Evolutionary conservation across 306 rosid genomes (phyloP).

Genomic region (Nissolia schottii): DNA sequence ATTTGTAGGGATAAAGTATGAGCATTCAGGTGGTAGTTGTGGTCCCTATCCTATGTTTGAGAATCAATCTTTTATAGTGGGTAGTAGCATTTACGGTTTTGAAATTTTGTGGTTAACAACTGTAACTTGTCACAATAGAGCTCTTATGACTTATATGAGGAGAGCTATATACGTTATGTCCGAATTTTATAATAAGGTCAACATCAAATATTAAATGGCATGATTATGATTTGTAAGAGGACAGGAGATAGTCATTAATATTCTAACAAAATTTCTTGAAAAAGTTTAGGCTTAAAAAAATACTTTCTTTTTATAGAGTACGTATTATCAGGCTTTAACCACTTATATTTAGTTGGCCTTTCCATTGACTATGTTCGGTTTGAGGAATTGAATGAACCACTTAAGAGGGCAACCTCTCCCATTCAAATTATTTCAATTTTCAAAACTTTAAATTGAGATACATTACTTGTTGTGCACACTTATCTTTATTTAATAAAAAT

Average conservation of each 20-base stretch:
- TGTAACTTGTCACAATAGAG: background rate
- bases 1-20: background rate
- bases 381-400: too few species aligned
- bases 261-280: background rate
- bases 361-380: too few species aligned
- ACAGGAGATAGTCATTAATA: background rate
- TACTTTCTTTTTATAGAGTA: background rate
- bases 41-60: slow-evolving; percentile 22
- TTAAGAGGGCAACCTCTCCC: too few species aligned
- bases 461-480: too few species aligned
- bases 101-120: background rate
- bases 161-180: background rate
- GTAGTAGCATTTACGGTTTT: slow-evolving; percentile 1
- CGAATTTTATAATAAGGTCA: background rate
- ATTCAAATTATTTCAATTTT: too few species aligned
- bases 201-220: background rate
- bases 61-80: background rate
- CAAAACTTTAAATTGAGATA: too few species aligned
- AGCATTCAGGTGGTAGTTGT: slow-evolving; percentile 13
- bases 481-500: too few species aligned
- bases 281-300: background rate
- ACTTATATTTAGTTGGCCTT: too few species aligned
- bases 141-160: background rate
- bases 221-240: background rate
- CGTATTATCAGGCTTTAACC: background rate